Base-by-base conservation (phyloP, 2,329 filamentous ascomycete species). In the Apiospora saccharicola region DNA sequence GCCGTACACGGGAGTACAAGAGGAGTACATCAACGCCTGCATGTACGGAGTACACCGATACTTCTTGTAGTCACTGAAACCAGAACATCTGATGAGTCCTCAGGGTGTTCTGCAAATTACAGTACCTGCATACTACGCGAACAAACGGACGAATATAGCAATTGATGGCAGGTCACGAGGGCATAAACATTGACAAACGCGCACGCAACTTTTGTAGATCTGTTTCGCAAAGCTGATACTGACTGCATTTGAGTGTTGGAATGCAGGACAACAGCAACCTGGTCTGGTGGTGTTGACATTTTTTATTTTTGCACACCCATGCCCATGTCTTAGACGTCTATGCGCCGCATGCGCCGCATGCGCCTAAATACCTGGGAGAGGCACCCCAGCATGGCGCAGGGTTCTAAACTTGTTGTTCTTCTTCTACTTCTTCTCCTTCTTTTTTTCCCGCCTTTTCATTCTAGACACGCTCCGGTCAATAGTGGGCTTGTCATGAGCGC, bases 11-110 rank as follows among this genome's bases (percentile, higher is more conserved):
- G 12, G 10, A 44, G 43, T 47, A 47, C 16, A n/a, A 22, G 19
- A 22, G 19, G 19, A 47, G 19, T 46, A 22, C 19, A 53, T 57
- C 14, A 26, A 34, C 30, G 19, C 51, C 14, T 57, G 14, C 51
- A 57, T 57, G 49, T 13, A 13, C 49, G 37, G 37, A 12, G n/a
- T 51, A 47, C 46, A 47, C 7, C 46, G 22, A 47, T 13, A 10
- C 49, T 51, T 51, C n/a, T 51, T 10, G 14, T 22, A 34, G 30
- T 61, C 53, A 61, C 53, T 61, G 53, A 61, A 61, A 61, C 53
- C 30, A 30, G 53, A 61, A 37, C 30, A 34, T 19, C 30, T n/a
- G n/a, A n/a, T n/a, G n/a, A 19, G 7, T 37, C 7, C 19, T 19
- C 30, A 22, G 53, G 16, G 53, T 22, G 26, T 7, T 61, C 16